Percentiles rank a stretch among this genome's conserved stretches.
phyloP scores from a whole-genome alignment of 306 rosid genomes.

The Mimosa bimucronata region DNA sequence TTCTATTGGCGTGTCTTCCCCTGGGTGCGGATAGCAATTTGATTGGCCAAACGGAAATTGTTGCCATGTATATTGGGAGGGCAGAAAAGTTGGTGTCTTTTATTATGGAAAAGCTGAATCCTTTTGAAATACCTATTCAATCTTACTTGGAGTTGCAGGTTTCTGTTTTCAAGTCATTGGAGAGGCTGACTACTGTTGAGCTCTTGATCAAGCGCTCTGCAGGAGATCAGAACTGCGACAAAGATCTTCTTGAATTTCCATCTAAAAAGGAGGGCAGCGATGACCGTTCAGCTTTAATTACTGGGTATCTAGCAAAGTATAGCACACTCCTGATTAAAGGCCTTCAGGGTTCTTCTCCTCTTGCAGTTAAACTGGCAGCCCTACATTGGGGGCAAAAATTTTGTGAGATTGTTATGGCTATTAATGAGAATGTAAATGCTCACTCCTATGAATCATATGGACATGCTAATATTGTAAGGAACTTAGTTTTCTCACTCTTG shows the following conservation, averaged over 20 bases:
- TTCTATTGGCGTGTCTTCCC: constrained; percentile 69
- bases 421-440: constrained; percentile 40
- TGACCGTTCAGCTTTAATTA: constrained; percentile 47
- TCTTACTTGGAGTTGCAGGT: constrained; percentile 76
- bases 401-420: constrained; percentile 69
- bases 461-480: constrained; percentile 56
- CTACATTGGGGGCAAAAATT: constrained; percentile 74
- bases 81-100: constrained; percentile 63
- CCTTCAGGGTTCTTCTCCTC: constrained; percentile 74
- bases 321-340: constrained; percentile 59
- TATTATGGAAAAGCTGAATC: constrained; percentile 63
- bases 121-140: constrained; percentile 71
- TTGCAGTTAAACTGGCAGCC: constrained; percentile 70
- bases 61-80: constrained; percentile 59
- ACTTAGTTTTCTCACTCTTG: constrained; percentile 67
- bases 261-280: constrained; percentile 41
- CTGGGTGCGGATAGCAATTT: constrained; percentile 55
- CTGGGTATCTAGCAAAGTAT: constrained; percentile 70
- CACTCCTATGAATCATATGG: constrained; percentile 54
- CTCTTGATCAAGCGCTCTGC: constrained; percentile 61
- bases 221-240: constrained; percentile 44
- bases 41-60: constrained; percentile 55
- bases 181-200: constrained; percentile 66
- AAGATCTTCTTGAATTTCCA: constrained; percentile 41
- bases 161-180: constrained; percentile 64